Percentiles rank a stretch among this genome's conserved stretches.
phyloP scores from a whole-genome alignment of 257 asterid genomes.

The Ophiorrhiza pumila region DNA sequence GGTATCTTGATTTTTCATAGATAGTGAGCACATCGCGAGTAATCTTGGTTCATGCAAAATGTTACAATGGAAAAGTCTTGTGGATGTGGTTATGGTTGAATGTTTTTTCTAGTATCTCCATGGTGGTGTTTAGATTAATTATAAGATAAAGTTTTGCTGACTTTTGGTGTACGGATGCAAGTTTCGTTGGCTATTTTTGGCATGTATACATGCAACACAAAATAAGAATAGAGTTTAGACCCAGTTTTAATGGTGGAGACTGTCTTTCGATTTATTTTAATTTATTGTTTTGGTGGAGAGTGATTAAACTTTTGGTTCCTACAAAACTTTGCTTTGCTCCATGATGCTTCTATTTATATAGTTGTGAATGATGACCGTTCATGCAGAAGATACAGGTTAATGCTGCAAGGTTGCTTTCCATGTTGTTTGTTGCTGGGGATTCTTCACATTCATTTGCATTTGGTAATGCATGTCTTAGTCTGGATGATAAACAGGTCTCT shows the following conservation, averaged over 20 bases:
- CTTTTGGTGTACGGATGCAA: too few species aligned
- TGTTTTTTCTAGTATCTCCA: too few species aligned
- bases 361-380: slow-evolving; percentile 5
- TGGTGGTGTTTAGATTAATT: too few species aligned
- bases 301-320: background rate
- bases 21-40: background rate
- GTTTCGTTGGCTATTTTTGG: too few species aligned
- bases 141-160: too few species aligned
- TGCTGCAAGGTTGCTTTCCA: slow-evolving; percentile 73
- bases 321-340: too few species aligned
- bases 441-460: slow-evolving; percentile 41
- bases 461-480: slow-evolving; percentile 62
- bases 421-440: slow-evolving; percentile 50
- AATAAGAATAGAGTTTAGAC: too few species aligned
- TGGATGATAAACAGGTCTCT: slow-evolving; percentile 82
- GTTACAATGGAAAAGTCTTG: background rate
- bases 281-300: background rate
- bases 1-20: background rate
- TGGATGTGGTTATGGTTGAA: background rate
- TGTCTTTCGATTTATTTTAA: background rate
- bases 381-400: slow-evolving; percentile 71
- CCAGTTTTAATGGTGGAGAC: too few species aligned
- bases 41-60: background rate
- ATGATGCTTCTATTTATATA: background rate
- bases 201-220: too few species aligned